Evolutionary conservation across 1,284 basidiomycete species (phyloP).

Genomic region (Pyrrhoderma noxium): DNA sequence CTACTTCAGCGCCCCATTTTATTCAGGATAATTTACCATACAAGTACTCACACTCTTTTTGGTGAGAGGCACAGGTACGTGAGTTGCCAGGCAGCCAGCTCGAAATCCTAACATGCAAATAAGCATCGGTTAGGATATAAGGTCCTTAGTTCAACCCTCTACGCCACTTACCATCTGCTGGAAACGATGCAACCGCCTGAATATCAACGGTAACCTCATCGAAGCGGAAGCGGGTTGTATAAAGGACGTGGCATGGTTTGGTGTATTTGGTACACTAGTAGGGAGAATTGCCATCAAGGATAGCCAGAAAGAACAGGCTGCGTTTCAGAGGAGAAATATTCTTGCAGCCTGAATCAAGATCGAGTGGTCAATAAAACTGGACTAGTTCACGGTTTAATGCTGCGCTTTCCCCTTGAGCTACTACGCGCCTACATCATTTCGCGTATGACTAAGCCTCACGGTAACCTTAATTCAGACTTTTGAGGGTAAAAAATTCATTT

Average conservation of each 20-base stretch:
- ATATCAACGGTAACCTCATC: constrained; percentile 69
- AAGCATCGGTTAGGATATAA: not conserved
- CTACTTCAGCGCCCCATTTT: not conserved
- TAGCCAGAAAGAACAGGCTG: not conserved
- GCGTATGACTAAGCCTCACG: too few species aligned
- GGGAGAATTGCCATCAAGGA: constrained; percentile 52
- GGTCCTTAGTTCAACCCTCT: not conserved
- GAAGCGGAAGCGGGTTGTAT: constrained; percentile 31
- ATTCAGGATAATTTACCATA: constrained; percentile 14
- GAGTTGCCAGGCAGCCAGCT: constrained; percentile 89
- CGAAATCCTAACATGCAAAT: constrained; percentile 68
- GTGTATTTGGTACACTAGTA: constrained; percentile 35
- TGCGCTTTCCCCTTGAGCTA: too few species aligned
- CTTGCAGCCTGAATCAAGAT: too few species aligned
- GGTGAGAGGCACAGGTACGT: constrained; percentile 89
- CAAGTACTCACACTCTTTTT: constrained; percentile 81
- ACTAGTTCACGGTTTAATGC: too few species aligned
- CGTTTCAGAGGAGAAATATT: too few species aligned
- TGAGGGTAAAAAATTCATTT: too few species aligned
- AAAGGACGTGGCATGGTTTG: constrained; percentile 28
- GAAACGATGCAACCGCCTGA: constrained; percentile 69
- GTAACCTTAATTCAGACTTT: too few species aligned
- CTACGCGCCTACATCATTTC: too few species aligned
- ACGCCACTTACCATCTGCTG: constrained; percentile 69
- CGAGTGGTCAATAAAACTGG: too few species aligned